Evolutionary conservation across 2,329 filamentous ascomycete species (phyloP).

Genomic region (Mycogone perniciosa): DNA sequence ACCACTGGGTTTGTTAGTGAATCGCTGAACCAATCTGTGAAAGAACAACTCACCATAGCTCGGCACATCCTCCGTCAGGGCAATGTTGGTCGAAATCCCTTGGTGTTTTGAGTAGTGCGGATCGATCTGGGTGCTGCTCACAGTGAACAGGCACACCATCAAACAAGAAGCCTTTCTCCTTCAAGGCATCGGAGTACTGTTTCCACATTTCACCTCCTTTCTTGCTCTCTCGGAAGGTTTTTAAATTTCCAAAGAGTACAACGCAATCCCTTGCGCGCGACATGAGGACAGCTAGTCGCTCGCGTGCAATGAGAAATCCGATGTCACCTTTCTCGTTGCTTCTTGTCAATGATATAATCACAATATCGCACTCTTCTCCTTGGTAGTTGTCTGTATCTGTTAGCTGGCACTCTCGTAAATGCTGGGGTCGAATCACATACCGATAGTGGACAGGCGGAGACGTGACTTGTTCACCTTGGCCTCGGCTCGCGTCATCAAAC

Average conservation of each 20-base stretch:
- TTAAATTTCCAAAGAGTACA: slow-evolving; percentile 63
- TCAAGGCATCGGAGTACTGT: slow-evolving; percentile 51
- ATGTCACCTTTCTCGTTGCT: slow-evolving; percentile 60
- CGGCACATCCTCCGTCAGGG: slow-evolving; percentile 64
- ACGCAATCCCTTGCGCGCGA: slow-evolving; percentile 60
- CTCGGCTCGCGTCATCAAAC: slow-evolving; percentile 49
- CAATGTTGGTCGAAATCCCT: slow-evolving; percentile 55
- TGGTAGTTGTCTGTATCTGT: slow-evolving; percentile 62
- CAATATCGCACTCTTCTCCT: slow-evolving; percentile 69
- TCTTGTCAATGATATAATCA: slow-evolving; percentile 60
- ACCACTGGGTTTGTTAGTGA: slow-evolving; percentile 32
- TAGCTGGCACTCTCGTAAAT: not conserved
- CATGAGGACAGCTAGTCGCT: slow-evolving; percentile 64
- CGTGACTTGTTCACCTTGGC: slow-evolving; percentile 44
- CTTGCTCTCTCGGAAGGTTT: slow-evolving; percentile 56
- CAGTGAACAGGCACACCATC: slow-evolving; percentile 57
- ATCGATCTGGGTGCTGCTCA: slow-evolving; percentile 49
- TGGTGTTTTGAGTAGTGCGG: slow-evolving; percentile 38
- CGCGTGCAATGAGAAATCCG: slow-evolving; percentile 60
- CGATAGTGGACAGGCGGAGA: slow-evolving; percentile 62
- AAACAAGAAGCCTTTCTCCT: slow-evolving; percentile 43
- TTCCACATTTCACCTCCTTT: slow-evolving; percentile 42
- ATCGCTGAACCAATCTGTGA: not conserved
- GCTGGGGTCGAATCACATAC: slow-evolving; percentile 34
- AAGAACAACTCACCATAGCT: slow-evolving; percentile 48